phyloP scores from a whole-genome alignment of 2,329 filamentous ascomycete species.

The Aspergillus ochraceoroseus region DNA sequence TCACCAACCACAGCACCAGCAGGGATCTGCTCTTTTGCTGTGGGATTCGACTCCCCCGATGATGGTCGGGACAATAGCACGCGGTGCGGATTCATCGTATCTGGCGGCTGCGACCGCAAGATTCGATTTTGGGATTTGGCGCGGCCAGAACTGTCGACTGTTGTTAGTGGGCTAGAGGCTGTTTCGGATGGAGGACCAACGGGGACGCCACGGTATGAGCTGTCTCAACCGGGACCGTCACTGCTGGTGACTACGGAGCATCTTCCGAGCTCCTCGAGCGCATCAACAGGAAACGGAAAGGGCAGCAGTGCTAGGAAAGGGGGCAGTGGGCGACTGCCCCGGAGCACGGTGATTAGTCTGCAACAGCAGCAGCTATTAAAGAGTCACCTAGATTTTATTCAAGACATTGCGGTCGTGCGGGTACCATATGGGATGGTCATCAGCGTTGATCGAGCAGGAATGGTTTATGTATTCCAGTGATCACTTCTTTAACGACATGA shows the following conservation, averaged over 20 bases:
- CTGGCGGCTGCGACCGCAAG: slow-evolving; percentile 82
- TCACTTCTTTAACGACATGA: slow-evolving; percentile 8
- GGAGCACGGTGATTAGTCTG: slow-evolving; percentile 77
- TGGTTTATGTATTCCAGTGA: slow-evolving; percentile 73
- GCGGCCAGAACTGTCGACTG: slow-evolving; percentile 68
- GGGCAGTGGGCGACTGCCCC: slow-evolving; percentile 51
- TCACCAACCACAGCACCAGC: slow-evolving; percentile 18
- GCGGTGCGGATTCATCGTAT: slow-evolving; percentile 77
- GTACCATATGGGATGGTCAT: slow-evolving; percentile 88
- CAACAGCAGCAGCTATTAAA: slow-evolving; percentile 82
- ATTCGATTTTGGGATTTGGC: slow-evolving; percentile 90
- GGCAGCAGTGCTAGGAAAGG: slow-evolving; percentile 35
- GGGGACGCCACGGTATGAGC: slow-evolving; percentile 64
- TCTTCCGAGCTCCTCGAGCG: slow-evolving; percentile 40
- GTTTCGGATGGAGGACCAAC: slow-evolving; percentile 53
- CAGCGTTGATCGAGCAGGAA: slow-evolving; percentile 80
- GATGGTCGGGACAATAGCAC: slow-evolving; percentile 53
- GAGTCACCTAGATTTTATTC: slow-evolving; percentile 80
- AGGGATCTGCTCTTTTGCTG: slow-evolving; percentile 69
- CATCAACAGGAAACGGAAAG: slow-evolving; percentile 23
- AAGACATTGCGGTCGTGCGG: slow-evolving; percentile 84
- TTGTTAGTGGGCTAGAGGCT: slow-evolving; percentile 71
- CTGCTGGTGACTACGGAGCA: slow-evolving; percentile 65
- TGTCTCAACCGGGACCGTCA: slow-evolving; percentile 57
- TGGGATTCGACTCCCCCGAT: slow-evolving; percentile 65